These are phyloP conservation scores for Heliocybe sulcata DNA, from an alignment of 1,284 basidiomycete species.

Conservation along the genomic window DNA sequence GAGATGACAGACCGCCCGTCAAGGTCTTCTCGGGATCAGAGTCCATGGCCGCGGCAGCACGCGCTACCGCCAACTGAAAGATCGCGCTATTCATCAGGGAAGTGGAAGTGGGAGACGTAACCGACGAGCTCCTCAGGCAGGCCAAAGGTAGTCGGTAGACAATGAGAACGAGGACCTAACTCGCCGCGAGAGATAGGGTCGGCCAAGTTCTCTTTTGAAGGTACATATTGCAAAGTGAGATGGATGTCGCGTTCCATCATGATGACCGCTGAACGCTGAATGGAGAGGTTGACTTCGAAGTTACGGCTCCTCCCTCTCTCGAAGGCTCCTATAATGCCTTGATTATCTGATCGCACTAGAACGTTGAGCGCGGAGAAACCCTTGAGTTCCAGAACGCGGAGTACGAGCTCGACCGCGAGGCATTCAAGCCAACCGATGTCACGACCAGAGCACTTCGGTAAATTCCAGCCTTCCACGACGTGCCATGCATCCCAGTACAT, in stretches of 20 bases:
- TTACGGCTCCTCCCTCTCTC: neutral
- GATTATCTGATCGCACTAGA: neutral
- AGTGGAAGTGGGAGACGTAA: neutral
- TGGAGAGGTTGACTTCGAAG: neutral
- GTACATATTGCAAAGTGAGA: neutral
- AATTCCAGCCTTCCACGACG: neutral
- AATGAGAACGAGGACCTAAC: neutral
- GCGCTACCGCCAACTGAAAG: neutral
- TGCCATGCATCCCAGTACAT: neutral
- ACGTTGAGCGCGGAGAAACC: neutral
- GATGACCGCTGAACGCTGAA: neutral
- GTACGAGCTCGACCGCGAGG: conserved; percentile 1
- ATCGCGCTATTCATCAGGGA: neutral
- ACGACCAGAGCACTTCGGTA: neutral
- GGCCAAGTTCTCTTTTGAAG: neutral
- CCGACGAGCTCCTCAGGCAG: neutral
- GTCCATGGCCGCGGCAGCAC: neutral
- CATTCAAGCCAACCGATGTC: conserved; percentile 4
- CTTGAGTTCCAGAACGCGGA: neutral
- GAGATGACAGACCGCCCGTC: neutral
- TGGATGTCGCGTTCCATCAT: neutral
- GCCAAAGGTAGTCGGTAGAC: neutral
- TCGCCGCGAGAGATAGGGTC: neutral
- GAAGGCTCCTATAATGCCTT: neutral
- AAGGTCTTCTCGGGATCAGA: neutral